A percentile compares a stretch with the other conserved stretches of the same genome.
Conservation (phyloP, 768 basidiomycete genomes). For the Hypholoma fasciculare region DNA sequence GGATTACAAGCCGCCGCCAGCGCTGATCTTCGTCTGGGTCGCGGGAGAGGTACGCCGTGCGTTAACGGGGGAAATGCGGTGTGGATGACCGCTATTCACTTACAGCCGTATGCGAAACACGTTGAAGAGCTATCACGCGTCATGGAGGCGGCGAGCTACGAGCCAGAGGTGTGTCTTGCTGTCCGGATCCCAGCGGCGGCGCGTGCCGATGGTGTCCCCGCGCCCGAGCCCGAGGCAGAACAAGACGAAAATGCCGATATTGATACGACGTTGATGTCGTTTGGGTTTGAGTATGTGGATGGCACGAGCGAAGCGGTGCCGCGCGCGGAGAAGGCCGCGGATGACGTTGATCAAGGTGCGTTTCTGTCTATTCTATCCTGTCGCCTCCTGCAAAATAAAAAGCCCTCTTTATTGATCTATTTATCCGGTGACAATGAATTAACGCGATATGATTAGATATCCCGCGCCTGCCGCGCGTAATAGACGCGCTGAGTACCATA, state of each 20-base stretch:
- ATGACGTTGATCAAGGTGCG: slow-evolving; percentile 23
- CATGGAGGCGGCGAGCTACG: slow-evolving; percentile 40
- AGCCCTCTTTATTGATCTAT: no score
- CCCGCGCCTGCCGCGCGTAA: slow-evolving; percentile 60
- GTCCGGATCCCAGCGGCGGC: slow-evolving; percentile 45
- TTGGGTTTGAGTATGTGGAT: slow-evolving; percentile 81
- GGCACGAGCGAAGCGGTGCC: slow-evolving; percentile 31
- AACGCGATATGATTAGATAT: slow-evolving; percentile 33
- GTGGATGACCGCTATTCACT: neutral
- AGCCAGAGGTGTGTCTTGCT: slow-evolving; percentile 73
- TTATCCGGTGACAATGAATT: neutral
- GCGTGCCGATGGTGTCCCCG: neutral
- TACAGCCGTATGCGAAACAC: slow-evolving; percentile 60
- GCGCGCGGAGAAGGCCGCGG: slow-evolving; percentile 6
- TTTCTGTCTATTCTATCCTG: neutral
- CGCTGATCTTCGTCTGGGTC: slow-evolving; percentile 72
- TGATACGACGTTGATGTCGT: slow-evolving; percentile 65
- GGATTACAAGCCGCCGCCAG: slow-evolving; percentile 39
- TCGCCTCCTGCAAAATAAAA: neutral
- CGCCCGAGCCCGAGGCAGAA: neutral
- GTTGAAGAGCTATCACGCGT: slow-evolving; percentile 48
- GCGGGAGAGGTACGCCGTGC: slow-evolving; percentile 56
- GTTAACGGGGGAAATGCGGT: neutral
- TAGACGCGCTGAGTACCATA: slow-evolving; percentile 81
- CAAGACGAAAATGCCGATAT: slow-evolving; percentile 34